A percentile compares a stretch with the other conserved stretches of the same genome.
phyloP scores from a whole-genome alignment of 2,329 filamentous ascomycete genomes.

The Harringtonia aguacate region DNA sequence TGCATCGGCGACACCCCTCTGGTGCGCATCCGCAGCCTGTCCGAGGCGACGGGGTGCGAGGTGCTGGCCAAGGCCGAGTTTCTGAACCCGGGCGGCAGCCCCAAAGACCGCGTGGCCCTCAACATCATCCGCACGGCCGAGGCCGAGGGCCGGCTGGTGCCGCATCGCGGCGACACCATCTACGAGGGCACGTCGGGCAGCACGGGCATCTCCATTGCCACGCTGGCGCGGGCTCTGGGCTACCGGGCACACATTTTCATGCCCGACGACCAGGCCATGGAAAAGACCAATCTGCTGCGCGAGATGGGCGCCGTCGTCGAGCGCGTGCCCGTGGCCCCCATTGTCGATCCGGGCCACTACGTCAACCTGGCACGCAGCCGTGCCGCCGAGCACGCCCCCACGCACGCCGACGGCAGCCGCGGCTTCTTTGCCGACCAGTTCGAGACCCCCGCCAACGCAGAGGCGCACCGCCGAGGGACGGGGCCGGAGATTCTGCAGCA shows the following conservation, averaged over 20 bases:
- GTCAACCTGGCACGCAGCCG: slow-evolving; percentile 80
- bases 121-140: slow-evolving; percentile 82
- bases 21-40: slow-evolving; percentile 75
- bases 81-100: slow-evolving; percentile 85
- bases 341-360: slow-evolving; percentile 87
- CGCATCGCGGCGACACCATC: slow-evolving; percentile 80
- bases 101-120: slow-evolving; percentile 90
- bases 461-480: slow-evolving; percentile 70
- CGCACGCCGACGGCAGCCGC: slow-evolving; percentile 46
- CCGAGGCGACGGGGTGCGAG: slow-evolving; percentile 73
- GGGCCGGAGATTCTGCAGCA: slow-evolving; percentile 85
- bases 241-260: slow-evolving; percentile 96
- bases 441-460: slow-evolving; percentile 81
- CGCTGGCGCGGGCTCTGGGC: slow-evolving; percentile 75
- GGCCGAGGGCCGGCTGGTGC: slow-evolving; percentile 60
- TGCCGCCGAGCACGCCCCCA: slow-evolving; percentile 60
- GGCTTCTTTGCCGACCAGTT: slow-evolving; percentile 97
- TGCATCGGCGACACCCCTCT: slow-evolving; percentile 92
- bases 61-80: slow-evolving; percentile 95
- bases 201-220: slow-evolving; percentile 89
- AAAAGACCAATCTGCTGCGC: slow-evolving; percentile 81
- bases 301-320: slow-evolving; percentile 91
- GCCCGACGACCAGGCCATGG: slow-evolving; percentile 79
- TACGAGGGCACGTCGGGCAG: slow-evolving; percentile 97
- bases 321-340: slow-evolving; percentile 80